A percentile compares a stretch with the other conserved stretches of the same genome.
These are phyloP conservation scores for Boletellus emodensis DNA, from an alignment of 768 basidiomycete genomes.

Conservation along the genomic window DNA sequence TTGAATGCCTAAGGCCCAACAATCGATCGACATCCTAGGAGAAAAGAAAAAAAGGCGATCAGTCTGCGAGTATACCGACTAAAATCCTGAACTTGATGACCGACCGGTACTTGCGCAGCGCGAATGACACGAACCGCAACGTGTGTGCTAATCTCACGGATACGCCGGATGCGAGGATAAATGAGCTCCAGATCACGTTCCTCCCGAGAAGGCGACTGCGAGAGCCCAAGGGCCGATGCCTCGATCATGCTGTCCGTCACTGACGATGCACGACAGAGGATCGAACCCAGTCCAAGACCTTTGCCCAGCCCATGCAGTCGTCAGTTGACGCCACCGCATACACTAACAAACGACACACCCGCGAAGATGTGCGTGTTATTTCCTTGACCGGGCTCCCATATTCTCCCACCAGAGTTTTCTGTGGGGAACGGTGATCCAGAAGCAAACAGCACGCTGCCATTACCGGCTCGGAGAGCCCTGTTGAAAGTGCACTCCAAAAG, in stretches of 20 bases:
- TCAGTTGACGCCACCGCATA: constrained; percentile 1
- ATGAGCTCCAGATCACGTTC: constrained; percentile 66
- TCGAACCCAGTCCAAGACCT: constrained; percentile 63
- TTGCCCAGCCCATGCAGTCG: neutral
- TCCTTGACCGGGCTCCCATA: constrained; percentile 62
- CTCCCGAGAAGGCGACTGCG: constrained; percentile 64
- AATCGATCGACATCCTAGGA: constrained; percentile 54
- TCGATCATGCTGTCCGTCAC: constrained; percentile 91
- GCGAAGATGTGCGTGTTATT: constrained; percentile 94
- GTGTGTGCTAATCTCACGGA: constrained; percentile 77
- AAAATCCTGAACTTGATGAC: constrained; percentile 24
- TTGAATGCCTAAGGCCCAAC: constrained; percentile 49
- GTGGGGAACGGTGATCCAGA: constrained; percentile 83
- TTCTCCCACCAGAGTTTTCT: constrained; percentile 50
- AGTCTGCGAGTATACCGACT: constrained; percentile 13
- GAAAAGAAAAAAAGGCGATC: constrained; percentile 1
- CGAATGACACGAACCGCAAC: constrained; percentile 77
- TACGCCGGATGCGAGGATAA: constrained; percentile 80
- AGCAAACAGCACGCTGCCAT: constrained; percentile 79
- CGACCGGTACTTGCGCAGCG: constrained; percentile 70
- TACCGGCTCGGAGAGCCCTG: constrained; percentile 67
- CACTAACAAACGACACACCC: constrained; percentile 32
- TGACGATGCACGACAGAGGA: constrained; percentile 59
- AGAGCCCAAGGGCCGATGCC: constrained; percentile 77
- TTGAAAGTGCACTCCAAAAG: constrained; percentile 79